Conservation (phyloP, 2,329 filamentous ascomycete species). For the Hymenoscyphus scutula region DNA sequence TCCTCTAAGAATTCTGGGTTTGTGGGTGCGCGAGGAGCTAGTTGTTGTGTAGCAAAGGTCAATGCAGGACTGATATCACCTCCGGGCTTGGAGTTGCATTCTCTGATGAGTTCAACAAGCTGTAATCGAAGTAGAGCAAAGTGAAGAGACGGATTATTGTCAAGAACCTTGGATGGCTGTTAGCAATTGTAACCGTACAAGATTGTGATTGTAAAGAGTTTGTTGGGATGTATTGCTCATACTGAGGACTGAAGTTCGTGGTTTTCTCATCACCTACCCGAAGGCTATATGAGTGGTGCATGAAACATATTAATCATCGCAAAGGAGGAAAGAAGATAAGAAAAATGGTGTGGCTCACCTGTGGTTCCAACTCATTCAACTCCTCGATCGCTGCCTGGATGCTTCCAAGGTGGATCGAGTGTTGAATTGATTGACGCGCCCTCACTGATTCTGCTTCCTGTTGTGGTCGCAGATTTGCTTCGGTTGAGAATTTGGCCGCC, state of each 20-base stretch:
- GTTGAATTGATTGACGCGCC: conserved; percentile 77
- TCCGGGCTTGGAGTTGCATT: conserved; percentile 62
- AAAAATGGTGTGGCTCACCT: conserved; percentile 61
- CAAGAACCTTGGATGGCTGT: conserved; percentile 66
- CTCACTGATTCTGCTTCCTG: conserved; percentile 72
- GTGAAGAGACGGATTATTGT: conserved; percentile 77
- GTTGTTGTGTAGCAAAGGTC: conserved; percentile 81
- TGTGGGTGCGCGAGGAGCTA: conserved; percentile 82
- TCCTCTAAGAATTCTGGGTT: conserved; percentile 80
- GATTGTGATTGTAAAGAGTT: not conserved
- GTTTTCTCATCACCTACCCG: conserved; percentile 86
- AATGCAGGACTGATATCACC: conserved; percentile 74
- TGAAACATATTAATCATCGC: conserved; percentile 97
- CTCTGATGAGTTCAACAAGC: conserved; percentile 87
- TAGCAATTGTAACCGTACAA: conserved; percentile 13
- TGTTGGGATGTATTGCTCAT: conserved; percentile 58
- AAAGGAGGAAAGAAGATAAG: conserved; percentile 35
- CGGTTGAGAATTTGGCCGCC: conserved; percentile 87
- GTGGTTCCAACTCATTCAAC: conserved; percentile 85
- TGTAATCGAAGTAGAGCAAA: conserved; percentile 89
- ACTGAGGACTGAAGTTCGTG: conserved; percentile 78
- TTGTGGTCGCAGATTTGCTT: conserved; percentile 80
- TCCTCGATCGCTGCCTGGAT: conserved; percentile 82
- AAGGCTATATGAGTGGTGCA: conserved; percentile 99
- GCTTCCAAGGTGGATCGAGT: conserved; percentile 79